Evolutionary conservation across 2,329 filamentous ascomycete genomes (phyloP).

Genomic region (Ambrosiella xylebori): DNA sequence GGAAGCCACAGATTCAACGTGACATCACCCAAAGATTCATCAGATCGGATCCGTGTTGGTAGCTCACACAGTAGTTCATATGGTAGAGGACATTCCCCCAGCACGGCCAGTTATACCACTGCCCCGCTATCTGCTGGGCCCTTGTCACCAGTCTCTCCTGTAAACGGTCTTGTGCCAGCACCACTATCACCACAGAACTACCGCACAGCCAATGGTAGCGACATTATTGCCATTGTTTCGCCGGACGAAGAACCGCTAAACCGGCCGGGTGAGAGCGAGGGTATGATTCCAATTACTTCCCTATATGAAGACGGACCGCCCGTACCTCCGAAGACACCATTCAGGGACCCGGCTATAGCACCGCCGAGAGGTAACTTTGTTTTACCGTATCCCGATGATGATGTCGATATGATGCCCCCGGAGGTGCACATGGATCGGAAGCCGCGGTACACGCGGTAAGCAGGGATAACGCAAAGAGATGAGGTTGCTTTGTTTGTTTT

Average conservation of each 20-base stretch:
- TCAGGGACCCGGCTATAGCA: conserved; percentile 28
- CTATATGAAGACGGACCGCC: conserved; percentile 40
- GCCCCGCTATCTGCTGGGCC: conserved; percentile 14
- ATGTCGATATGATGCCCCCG: conserved; percentile 58
- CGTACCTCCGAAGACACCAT: conserved; percentile 59
- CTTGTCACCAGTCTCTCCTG: conserved; percentile 17
- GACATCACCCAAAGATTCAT: conserved; percentile 33
- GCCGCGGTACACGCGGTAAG: conserved; percentile 42
- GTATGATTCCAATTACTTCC: conserved; percentile 3
- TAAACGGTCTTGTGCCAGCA: conserved; percentile 28
- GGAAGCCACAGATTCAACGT: conserved; percentile 28
- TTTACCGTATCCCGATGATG: conserved; percentile 63
- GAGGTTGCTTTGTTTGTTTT: background rate
- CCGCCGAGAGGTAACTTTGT: conserved; percentile 15
- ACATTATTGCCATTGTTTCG: conserved; percentile 50
- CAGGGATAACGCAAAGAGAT: conserved; percentile 17
- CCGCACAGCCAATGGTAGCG: conserved; percentile 38
- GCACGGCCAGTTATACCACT: conserved; percentile 18
- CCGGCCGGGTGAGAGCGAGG: conserved; percentile 13
- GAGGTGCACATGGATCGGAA: conserved; percentile 74
- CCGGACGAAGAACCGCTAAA: conserved; percentile 38
- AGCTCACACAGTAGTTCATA: conserved; percentile 7
- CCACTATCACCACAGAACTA: conserved; percentile 43
- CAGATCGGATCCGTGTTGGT: conserved; percentile 25
- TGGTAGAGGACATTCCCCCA: conserved; percentile 15